These are phyloP conservation scores for Capronia epimyces DNA, from an alignment of 2,329 filamentous ascomycete genomes.

Conservation along the genomic window DNA sequence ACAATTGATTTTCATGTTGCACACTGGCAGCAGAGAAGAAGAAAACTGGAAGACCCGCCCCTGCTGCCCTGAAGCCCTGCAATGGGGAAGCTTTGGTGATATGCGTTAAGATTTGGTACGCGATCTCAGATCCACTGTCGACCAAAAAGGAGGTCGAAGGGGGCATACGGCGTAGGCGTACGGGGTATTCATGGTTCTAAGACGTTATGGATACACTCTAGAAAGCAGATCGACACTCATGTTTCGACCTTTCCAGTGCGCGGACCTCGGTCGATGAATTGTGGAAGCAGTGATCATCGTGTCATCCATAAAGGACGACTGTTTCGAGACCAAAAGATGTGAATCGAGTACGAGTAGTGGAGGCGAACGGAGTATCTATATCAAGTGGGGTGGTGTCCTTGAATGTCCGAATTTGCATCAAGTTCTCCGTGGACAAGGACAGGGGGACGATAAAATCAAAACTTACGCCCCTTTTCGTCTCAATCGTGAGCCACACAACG, in stretches of 20 bases:
- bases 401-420: background rate
- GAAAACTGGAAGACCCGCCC: background rate
- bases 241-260: background rate
- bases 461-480: conserved; percentile 1
- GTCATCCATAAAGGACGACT: background rate
- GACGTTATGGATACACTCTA: background rate
- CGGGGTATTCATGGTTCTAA: no score
- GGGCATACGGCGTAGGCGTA: no score
- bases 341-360: background rate
- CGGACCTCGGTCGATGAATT: no score
- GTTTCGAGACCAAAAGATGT: background rate
- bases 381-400: conserved; percentile 2
- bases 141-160: background rate
- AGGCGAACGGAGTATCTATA: background rate
- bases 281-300: background rate
- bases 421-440: background rate
- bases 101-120: background rate
- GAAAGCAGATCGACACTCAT: background rate
- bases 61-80: background rate
- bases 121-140: background rate
- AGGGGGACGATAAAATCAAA: background rate
- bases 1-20: no score
- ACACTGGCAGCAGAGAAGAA: no score
- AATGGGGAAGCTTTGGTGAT: background rate
- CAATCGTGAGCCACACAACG: background rate